Percentiles rank a stretch among this genome's conserved stretches.
These are phyloP conservation scores for Melocanna baccifera DNA, from an alignment of 176 grass and related monocot genomes.

Conservation along the genomic window DNA sequence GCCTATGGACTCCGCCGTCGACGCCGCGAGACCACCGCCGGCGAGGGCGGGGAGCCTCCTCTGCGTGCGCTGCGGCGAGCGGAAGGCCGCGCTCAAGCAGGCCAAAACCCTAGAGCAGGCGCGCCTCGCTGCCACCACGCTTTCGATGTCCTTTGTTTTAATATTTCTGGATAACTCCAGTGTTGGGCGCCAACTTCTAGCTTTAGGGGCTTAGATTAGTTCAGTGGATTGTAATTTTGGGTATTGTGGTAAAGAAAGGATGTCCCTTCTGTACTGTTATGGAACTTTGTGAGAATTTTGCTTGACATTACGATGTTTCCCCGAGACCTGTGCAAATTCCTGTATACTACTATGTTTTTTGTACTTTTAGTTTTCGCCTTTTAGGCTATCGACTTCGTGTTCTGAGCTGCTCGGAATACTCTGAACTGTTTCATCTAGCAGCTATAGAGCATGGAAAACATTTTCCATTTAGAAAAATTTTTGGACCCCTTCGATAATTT, in stretches of 20 bases:
- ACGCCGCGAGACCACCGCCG: background rate
- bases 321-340: background rate
- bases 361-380: background rate
- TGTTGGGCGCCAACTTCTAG: background rate
- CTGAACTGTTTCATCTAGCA: background rate
- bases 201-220: background rate
- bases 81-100: slow-evolving; percentile 68
- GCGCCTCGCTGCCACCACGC: background rate
- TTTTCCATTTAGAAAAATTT: too few relatives aligned
- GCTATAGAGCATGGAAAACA: too few relatives aligned
- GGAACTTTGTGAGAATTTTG: background rate
- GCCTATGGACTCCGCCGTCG: slow-evolving; percentile 20
- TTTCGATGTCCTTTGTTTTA: background rate
- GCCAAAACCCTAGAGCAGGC: slow-evolving; percentile 91
- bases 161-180: background rate
- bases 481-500: too few relatives aligned
- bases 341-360: background rate
- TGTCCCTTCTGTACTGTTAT: background rate
- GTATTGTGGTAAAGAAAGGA: background rate
- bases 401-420: background rate
- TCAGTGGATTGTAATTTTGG: background rate
- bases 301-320: background rate
- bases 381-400: background rate
- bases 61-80: slow-evolving; percentile 63
- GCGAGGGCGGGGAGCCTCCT: slow-evolving; percentile 39